These are phyloP conservation scores for Neospora caninum DNA, from an alignment of 169 alveolate genomes.

Conservation along the genomic window DNA sequence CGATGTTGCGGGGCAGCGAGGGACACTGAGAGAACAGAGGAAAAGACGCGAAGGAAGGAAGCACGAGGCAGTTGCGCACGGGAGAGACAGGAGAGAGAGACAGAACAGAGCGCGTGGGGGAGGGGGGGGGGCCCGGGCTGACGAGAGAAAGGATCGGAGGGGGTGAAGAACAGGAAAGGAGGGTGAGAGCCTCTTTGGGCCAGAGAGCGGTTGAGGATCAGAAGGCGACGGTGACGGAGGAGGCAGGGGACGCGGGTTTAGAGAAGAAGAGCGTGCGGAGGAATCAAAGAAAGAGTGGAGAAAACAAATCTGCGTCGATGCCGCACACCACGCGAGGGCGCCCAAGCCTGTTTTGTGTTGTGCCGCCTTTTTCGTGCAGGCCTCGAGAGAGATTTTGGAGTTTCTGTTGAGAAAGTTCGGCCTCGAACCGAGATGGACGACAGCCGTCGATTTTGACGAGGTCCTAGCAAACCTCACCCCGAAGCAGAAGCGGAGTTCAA, in stretches of 20 bases:
- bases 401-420: slow-evolving; percentile 65
- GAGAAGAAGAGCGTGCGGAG: not conserved
- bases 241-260: not conserved
- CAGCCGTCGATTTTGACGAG: slow-evolving; percentile 61
- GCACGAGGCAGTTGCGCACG: too few species aligned
- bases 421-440: slow-evolving; percentile 68
- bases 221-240: not conserved
- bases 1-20: too few species aligned
- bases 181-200: not conserved
- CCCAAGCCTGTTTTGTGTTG: not conserved
- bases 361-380: slow-evolving; percentile 42
- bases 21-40: not conserved
- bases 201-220: not conserved
- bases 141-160: too few species aligned
- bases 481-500: slow-evolving; percentile 25
- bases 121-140: too few species aligned
- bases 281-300: too few species aligned
- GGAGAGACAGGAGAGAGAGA: too few species aligned
- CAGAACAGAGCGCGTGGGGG: too few species aligned
- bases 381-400: slow-evolving; percentile 66
- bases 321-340: too few species aligned
- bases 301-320: too few species aligned
- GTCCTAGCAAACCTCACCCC: slow-evolving; percentile 62
- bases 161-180: too few species aligned
- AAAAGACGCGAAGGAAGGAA: too few species aligned